Base-by-base conservation (phyloP, 2,329 filamentous ascomycete genomes). In the Colletotrichum sidae region DNA sequence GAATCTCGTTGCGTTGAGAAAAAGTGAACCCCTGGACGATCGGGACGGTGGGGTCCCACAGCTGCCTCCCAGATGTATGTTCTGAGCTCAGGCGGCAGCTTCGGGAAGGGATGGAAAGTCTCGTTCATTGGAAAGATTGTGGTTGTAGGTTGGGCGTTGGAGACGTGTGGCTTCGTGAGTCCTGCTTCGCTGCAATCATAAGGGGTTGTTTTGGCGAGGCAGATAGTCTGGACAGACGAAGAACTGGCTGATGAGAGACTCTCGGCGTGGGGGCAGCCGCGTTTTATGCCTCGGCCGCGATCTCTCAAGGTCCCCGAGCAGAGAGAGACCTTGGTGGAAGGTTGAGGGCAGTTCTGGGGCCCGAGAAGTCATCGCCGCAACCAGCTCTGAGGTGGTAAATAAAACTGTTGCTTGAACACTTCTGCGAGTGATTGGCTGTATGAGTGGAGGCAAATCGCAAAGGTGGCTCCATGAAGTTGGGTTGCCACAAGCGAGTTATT, bases 191-290 rank as follows among this genome's bases (percentile, higher is more conserved):
- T 13, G 42, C 13, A 12, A 44, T 44, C 42, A 12, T 44, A 12
- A 8, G 10, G 11, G 4, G 25, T 25, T 4, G 4, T 44, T 15
- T 44, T n/a, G 4, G 10, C 42, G 4, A 44, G 13, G 6, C 12
- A 44, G 42, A 15, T 8, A 12, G 42, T 13, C 13, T 15, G 42
- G 42, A 15, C 15, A 2, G 42, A 8, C 13, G 42, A 44, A 44
- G 42, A 44, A 13, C 13, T 44, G 25, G 4, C 4, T 4, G 25
- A 25, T 44, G 42, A 9, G 13, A 44, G 42, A 44, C 6, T 44
- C 42, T 44, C 13, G 42, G 3, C 42, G 4, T n/a, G 10, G 42
- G 2, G 86, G 71, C 38, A 72, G 75, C 44, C 70, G 42, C 13
- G 13, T 25, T 15, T 44, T 7, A 8, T 44, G 13, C 6, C 42